Conservation (phyloP, 1,284 basidiomycete species). For the Rhodotorula sp. region DNA sequence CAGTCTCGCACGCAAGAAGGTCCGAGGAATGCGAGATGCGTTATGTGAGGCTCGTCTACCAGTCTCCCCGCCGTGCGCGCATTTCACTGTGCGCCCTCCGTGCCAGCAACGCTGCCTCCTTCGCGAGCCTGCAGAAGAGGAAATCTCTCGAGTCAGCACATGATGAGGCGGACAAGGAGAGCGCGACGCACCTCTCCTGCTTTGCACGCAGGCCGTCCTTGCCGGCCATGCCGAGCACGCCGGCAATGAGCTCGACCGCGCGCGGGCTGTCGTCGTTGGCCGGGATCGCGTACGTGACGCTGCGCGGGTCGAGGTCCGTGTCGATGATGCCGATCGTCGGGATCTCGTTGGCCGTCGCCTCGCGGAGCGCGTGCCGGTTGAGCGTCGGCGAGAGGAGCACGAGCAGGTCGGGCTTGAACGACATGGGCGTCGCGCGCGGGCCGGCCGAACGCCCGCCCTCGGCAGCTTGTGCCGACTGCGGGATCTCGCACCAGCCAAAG, state of each 20-base stretch:
- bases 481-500: constrained; percentile 39
- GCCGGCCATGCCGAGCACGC: constrained; percentile 88
- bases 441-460: neutral
- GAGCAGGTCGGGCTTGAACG: constrained; percentile 45
- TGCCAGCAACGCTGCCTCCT: constrained; percentile 1
- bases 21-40: too few species aligned
- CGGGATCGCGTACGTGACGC: constrained; percentile 97
- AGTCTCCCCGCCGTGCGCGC: neutral
- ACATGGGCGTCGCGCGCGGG: constrained; percentile 20
- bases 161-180: too few species aligned
- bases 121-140: neutral
- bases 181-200: constrained; percentile 19
- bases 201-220: constrained; percentile 63
- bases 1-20: too few species aligned
- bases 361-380: constrained; percentile 50
- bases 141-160: too few species aligned
- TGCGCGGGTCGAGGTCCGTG: constrained; percentile 90
- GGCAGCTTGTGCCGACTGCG: neutral
- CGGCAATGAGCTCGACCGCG: constrained; percentile 85
- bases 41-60: neutral
- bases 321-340: constrained; percentile 71
- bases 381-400: constrained; percentile 45
- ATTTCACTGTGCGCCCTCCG: neutral
- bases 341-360: constrained; percentile 52
- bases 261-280: constrained; percentile 94